Conservation (phyloP, 2,329 filamentous ascomycete species). For the Corinectria fuckeliana region DNA sequence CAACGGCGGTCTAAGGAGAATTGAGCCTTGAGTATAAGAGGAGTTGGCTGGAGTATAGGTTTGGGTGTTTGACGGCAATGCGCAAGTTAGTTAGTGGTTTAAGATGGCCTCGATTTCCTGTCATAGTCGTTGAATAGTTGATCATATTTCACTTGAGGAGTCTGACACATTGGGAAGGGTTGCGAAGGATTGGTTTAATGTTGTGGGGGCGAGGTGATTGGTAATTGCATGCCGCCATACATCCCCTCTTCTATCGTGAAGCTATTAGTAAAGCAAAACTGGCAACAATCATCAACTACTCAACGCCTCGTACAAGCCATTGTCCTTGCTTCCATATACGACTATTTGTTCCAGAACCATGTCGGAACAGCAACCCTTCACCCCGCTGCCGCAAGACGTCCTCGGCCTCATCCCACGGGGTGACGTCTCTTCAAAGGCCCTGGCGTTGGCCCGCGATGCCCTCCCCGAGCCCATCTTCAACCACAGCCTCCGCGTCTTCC, state of each 20-base stretch:
- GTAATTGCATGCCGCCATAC: background rate
- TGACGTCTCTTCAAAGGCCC: constrained; percentile 23
- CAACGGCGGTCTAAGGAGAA: constrained; percentile 1
- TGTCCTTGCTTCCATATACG: background rate
- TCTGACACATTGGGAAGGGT: background rate
- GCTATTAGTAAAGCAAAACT: background rate
- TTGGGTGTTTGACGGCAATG: too few relatives aligned
- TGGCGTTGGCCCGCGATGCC: constrained; percentile 23
- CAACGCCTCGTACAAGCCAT: background rate
- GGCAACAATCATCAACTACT: background rate
- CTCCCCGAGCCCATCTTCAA: constrained; percentile 40
- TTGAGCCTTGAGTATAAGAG: too few relatives aligned
- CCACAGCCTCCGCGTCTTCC: constrained; percentile 40
- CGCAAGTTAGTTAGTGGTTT: too few relatives aligned
- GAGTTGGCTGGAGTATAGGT: background rate
- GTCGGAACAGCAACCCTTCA: background rate
- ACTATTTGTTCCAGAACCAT: background rate
- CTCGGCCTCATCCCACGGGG: constrained; percentile 21
- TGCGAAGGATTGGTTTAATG: background rate
- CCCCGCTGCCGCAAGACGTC: background rate
- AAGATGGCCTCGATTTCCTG: too few relatives aligned
- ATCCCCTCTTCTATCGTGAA: background rate
- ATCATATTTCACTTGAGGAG: background rate
- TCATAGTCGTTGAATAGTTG: too few relatives aligned
- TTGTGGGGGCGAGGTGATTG: background rate